phyloP scores from a whole-genome alignment of 2,329 filamentous ascomycete genomes.

The Botrytis cinerea region DNA sequence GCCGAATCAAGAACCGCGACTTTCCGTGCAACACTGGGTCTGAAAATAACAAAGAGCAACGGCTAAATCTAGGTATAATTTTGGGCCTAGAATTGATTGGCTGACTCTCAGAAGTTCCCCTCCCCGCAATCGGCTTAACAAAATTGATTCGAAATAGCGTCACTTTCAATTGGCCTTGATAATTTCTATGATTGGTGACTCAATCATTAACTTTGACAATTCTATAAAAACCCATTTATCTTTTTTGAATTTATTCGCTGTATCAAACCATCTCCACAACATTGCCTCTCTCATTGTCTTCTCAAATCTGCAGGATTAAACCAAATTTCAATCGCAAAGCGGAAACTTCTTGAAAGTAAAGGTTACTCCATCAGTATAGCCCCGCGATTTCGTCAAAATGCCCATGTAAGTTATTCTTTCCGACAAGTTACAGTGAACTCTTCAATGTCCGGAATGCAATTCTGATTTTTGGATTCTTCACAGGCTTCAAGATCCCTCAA shows the following conservation, averaged over 20 bases:
- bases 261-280: too few species aligned
- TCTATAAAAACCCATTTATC: neutral
- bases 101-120: conserved; percentile 4
- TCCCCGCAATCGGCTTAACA: conserved; percentile 14
- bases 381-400: conserved; percentile 27
- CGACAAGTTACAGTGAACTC: neutral
- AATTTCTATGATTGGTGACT: conserved; percentile 8
- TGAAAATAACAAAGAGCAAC: neutral
- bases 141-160: conserved; percentile 4
- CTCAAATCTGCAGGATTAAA: neutral
- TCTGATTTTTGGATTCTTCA: neutral
- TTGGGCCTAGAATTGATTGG: neutral
- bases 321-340: conserved; percentile 6
- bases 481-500: conserved; percentile 74
- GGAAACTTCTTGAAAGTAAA: neutral
- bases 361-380: neutral
- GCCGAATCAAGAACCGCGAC: neutral
- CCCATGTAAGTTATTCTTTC: conserved; percentile 30
- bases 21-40: neutral
- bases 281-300: neutral
- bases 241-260: neutral
- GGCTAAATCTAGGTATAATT: neutral
- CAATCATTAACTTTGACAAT: conserved; percentile 1
- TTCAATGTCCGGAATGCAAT: neutral
- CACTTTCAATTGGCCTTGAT: neutral